phyloP scores from a whole-genome alignment of 495 filamentous ascomycete genomes.

The Aspergillus taichungensis region DNA sequence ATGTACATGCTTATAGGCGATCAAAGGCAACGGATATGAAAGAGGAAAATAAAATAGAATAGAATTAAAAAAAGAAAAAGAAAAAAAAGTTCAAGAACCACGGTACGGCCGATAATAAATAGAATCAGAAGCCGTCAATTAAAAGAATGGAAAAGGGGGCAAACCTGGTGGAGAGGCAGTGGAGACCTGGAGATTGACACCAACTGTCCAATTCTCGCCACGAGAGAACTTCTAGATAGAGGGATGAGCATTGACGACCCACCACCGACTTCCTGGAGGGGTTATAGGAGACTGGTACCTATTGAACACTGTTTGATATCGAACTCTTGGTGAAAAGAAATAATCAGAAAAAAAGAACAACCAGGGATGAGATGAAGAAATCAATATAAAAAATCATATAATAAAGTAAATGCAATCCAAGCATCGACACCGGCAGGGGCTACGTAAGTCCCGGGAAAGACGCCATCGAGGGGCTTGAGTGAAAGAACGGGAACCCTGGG shows the following conservation, averaged over 20 bases:
- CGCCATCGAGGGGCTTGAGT: no score
- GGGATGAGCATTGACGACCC: slow-evolving; percentile 13
- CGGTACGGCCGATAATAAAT: not conserved
- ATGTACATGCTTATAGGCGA: no score
- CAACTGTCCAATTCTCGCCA: slow-evolving; percentile 10
- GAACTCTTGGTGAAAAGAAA: not conserved
- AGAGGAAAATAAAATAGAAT: no score
- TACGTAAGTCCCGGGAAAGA: no score
- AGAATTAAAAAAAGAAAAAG: not conserved
- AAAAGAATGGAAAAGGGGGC: slow-evolving; percentile 14
- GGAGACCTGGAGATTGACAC: slow-evolving; percentile 16
- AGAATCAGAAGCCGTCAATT: not conserved
- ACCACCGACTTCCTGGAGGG: slow-evolving; percentile 3
- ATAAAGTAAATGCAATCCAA: not conserved
- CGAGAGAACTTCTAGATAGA: slow-evolving; percentile 7
- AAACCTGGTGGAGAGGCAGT: slow-evolving; percentile 4
- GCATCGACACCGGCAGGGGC: not conserved
- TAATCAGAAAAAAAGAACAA: not conserved
- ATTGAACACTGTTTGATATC: not conserved
- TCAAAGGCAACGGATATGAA: no score
- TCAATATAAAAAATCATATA: not conserved
- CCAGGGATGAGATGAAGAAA: not conserved
- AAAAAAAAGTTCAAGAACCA: not conserved
- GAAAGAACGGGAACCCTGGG: no score
- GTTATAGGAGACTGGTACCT: slow-evolving; percentile 1